These are phyloP conservation scores for Scenedesmus sp. DNA, from an alignment of 163 green algal genomes.

Conservation along the genomic window DNA sequence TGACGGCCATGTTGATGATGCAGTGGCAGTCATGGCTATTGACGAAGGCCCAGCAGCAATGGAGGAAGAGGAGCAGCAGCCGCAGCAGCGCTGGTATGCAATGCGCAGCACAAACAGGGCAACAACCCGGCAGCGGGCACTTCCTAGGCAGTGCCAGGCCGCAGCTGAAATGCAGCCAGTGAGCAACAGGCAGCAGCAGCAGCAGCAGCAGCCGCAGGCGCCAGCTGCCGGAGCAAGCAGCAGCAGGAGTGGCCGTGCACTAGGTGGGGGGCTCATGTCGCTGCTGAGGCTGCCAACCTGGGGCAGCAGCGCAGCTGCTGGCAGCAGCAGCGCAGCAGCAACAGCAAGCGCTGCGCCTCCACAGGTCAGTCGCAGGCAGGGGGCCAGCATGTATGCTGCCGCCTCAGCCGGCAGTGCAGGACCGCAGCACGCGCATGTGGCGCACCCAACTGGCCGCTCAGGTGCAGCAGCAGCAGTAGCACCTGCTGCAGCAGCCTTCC, in stretches of 20 bases:
- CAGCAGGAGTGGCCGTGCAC: background rate
- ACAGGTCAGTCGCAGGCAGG: background rate
- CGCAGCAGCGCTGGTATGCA: background rate
- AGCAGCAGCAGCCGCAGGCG: background rate
- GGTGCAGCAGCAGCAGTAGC: background rate
- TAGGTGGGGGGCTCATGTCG: background rate
- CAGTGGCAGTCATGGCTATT: background rate
- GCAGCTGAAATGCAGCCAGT: background rate
- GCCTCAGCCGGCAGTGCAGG: background rate
- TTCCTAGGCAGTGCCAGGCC: background rate
- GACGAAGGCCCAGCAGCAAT: background rate
- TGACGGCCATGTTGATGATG: background rate
- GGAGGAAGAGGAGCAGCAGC: background rate
- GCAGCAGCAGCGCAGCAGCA: background rate
- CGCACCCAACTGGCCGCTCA: background rate
- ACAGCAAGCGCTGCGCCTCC: background rate
- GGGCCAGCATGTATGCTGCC: background rate
- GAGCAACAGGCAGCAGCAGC: background rate
- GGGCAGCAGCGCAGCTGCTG: background rate
- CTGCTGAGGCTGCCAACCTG: background rate
- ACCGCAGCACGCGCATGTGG: background rate
- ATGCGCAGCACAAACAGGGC: background rate
- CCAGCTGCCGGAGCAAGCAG: conserved; percentile 2
- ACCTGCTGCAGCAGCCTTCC: background rate
- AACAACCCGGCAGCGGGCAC: background rate